Conservation (phyloP, 352 stramenopile species). For the Globisporangium middletonii region DNA sequence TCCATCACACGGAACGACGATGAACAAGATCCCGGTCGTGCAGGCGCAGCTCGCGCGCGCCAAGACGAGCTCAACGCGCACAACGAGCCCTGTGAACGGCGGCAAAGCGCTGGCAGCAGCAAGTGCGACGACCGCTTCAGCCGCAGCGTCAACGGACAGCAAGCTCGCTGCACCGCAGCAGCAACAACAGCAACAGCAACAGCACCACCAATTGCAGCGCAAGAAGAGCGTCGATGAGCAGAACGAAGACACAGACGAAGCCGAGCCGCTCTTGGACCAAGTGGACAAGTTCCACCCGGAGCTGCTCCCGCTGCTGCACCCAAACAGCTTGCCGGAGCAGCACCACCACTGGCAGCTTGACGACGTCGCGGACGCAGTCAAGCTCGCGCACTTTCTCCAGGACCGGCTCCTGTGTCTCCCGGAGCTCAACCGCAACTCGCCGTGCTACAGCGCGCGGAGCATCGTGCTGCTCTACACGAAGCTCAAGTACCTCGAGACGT, state of each 20-base stretch:
- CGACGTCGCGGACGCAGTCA: slow-evolving; percentile 48
- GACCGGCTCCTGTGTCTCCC: slow-evolving; percentile 67
- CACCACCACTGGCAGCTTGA: slow-evolving; percentile 32
- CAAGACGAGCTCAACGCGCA: slow-evolving; percentile 26
- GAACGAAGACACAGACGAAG: slow-evolving; percentile 8
- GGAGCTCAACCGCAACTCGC: slow-evolving; percentile 73
- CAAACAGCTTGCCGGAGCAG: slow-evolving; percentile 24
- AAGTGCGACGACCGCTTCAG: background rate
- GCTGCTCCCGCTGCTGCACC: slow-evolving; percentile 51
- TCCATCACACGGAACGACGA: background rate
- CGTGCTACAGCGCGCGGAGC: slow-evolving; percentile 70
- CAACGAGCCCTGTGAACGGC: slow-evolving; percentile 7
- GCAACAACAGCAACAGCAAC: background rate
- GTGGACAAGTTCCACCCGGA: slow-evolving; percentile 41
- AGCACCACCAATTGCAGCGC: slow-evolving; percentile 2
- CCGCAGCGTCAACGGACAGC: background rate
- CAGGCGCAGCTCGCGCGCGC: slow-evolving; percentile 19
- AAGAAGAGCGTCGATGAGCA: slow-evolving; percentile 15
- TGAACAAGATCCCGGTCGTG: slow-evolving; percentile 27
- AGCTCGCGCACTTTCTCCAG: slow-evolving; percentile 59
- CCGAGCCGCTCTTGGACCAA: slow-evolving; percentile 33
- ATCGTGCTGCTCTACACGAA: slow-evolving; percentile 84
- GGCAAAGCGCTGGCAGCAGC: slow-evolving; percentile 3
- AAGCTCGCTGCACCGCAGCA: background rate
- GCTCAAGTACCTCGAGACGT: slow-evolving; percentile 78